Conservation (phyloP, 345 rosid species). For the Bruguiera gymnorhiza region DNA sequence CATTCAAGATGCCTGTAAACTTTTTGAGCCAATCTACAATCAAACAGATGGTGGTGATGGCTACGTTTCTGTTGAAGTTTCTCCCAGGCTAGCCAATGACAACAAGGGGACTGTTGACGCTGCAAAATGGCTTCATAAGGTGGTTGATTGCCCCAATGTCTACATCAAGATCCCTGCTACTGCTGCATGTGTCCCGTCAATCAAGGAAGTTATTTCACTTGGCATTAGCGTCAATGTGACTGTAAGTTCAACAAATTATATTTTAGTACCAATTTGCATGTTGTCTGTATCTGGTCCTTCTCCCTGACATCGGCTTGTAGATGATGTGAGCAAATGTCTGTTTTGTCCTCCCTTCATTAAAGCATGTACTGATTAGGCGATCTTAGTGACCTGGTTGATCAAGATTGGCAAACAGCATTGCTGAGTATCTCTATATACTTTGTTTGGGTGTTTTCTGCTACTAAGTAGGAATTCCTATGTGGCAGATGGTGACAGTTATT, state of each 20-base stretch:
- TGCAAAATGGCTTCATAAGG: conserved; percentile 82
- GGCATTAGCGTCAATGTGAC: conserved; percentile 97
- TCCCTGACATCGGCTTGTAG: too few relatives aligned
- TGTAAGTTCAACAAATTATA: conserved; percentile 40
- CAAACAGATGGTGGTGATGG: conserved; percentile 92
- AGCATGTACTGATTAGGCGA: neutral
- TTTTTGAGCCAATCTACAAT: conserved; percentile 89
- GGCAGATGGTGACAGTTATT: conserved; percentile 9
- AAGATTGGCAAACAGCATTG: neutral
- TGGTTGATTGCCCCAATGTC: conserved; percentile 76
- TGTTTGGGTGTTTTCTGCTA: neutral
- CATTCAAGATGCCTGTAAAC: conserved; percentile 96
- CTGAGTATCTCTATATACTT: neutral
- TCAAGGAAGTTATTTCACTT: conserved; percentile 81
- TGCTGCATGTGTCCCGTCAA: conserved; percentile 78
- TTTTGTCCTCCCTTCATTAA: neutral
- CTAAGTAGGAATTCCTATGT: neutral
- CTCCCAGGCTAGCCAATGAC: conserved; percentile 92
- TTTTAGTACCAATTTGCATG: too few relatives aligned
- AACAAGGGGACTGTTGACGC: conserved; percentile 85
- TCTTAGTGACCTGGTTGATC: neutral
- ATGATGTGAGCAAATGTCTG: neutral
- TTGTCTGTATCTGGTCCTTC: too few relatives aligned
- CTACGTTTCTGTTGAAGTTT: conserved; percentile 96
- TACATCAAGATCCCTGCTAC: conserved; percentile 98